Evolutionary conservation across 495 filamentous ascomycete species (phyloP), one percentile per base, ranked within the genome.

Genomic region (Podospora pseudopauciseta): DNA sequence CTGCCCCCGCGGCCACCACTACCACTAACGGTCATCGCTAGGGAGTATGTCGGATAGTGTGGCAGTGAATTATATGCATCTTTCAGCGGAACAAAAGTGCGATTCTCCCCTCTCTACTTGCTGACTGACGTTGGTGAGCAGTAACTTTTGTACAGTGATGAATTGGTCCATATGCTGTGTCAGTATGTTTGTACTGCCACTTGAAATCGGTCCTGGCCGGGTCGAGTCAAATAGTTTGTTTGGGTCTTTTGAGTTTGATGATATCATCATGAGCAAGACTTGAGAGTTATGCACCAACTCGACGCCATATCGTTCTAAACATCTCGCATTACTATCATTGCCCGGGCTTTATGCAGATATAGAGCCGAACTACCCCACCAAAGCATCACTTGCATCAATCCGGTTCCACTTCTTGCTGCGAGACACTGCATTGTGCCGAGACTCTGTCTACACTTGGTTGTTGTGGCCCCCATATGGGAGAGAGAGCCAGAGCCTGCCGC

Each of bases 1-100:
- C 85, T 2, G 82, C 85, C 19, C 80, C 81, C 59, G 73, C 65
- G 72, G 80, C 74, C 80, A 82, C 74, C 75, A 80, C 71, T 26
- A 65, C 71, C 2, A 63, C 67, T 3, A 77, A 77, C 30, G 74
- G 74, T 30, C 74, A 76, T 63, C 75, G 65, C 34, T 76, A 75
- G 67, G 18, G 34, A 11, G 5, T 7, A 26, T 20, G 55, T 58
- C 55, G 5, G 23, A 26, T 58, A 58, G 55, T 26, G 30, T 32
- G 30, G 4, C 18, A 58, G 15, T 4, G 3, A 58, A 58, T 58
- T 9, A 26, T 13, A 58, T 20, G 55, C 55, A 3, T 58, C 55
- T 20, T 20, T 20, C n/a, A 58, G 55, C 55, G 13, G 13, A 20
- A 58, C 55, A 19, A 58, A 49, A 49, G 39, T 49, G 9, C 39